Evolutionary conservation across 768 basidiomycete genomes (phyloP), one percentile per base, ranked within the genome.

Genomic region (Peribolospora baueri): DNA sequence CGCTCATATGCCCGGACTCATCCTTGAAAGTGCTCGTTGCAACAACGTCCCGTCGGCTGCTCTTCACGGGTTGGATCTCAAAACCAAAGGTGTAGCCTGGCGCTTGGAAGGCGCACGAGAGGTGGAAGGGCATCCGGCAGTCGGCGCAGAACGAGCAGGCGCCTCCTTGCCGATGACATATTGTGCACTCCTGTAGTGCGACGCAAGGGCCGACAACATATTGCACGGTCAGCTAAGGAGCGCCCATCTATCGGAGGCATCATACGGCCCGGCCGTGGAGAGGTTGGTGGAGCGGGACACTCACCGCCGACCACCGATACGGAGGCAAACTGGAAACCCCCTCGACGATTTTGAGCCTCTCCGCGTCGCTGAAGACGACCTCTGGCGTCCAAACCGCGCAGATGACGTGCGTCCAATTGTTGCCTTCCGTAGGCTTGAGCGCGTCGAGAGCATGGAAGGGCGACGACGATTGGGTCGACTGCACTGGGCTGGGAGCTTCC

Each of bases 351-450:
- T 80, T 77, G 48, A 95, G 70, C 10, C 75, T 75, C 5, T 71
- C 64, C 0, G 84, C 76, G 61, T 90, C 82, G 36, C 82, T 79
- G 65, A 82, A 91, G 4, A 70, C 73, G n/a, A 25, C 25, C 25
- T 25, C 25, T 25, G 25, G 25, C 25, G 25, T 25, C 25, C 25
- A 25, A 25, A 45, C 8, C 2, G 43, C 7, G 43, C 43, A 45
- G 43, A 45, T 7, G 8, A 45, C 13, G 43, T 45, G 43, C 13
- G 13, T 45, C 88, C 88, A 93, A 55, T 82, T 80, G 66, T 85
- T 81, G 7, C 85, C 84, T 70, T 93, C 88, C 0, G 88, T 91
- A 5, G 84, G 84, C 64, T 90, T 91, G 78, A 46, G 78, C 77
- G 54, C 84, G 74, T 56, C 88, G 74, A 90, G 40, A 43, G 63